Conservation (phyloP, 768 basidiomycete genomes). For the Leccinum subgranulosum region DNA sequence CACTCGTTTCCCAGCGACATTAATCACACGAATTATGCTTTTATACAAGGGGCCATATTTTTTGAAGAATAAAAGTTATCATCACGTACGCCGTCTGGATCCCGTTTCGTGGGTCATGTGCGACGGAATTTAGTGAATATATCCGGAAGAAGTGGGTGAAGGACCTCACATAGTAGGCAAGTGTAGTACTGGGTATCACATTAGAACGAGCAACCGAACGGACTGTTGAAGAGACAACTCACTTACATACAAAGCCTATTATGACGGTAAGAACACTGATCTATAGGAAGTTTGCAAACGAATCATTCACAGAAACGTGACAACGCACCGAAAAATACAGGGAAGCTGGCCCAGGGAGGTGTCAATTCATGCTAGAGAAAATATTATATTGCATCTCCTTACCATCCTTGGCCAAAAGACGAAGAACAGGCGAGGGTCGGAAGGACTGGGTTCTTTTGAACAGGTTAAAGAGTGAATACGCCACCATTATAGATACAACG, state of each 20-base stretch:
- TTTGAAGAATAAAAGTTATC: neutral
- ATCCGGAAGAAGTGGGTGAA: neutral
- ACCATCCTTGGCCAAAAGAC: slow-evolving; percentile 6
- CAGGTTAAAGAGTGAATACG: slow-evolving; percentile 1
- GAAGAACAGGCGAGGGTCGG: neutral
- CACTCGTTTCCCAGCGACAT: slow-evolving; percentile 14
- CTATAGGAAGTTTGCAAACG: neutral
- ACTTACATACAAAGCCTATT: slow-evolving; percentile 3
- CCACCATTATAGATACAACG: neutral
- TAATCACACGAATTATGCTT: slow-evolving; percentile 6
- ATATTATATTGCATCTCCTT: slow-evolving; percentile 1
- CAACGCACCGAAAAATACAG: neutral
- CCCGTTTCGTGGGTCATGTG: slow-evolving; percentile 3
- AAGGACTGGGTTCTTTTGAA: neutral
- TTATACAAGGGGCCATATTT: neutral
- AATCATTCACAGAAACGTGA: neutral
- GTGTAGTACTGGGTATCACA: neutral
- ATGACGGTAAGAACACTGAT: neutral
- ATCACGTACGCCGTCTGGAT: slow-evolving; percentile 2
- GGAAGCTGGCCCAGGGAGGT: neutral
- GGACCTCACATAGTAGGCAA: neutral
- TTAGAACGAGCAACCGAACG: neutral
- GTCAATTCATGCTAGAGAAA: neutral
- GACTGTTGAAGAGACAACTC: neutral
- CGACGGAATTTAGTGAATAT: neutral